Base-by-base conservation (phyloP, 768 basidiomycete genomes). In the Gloeostereum incarnatum region DNA sequence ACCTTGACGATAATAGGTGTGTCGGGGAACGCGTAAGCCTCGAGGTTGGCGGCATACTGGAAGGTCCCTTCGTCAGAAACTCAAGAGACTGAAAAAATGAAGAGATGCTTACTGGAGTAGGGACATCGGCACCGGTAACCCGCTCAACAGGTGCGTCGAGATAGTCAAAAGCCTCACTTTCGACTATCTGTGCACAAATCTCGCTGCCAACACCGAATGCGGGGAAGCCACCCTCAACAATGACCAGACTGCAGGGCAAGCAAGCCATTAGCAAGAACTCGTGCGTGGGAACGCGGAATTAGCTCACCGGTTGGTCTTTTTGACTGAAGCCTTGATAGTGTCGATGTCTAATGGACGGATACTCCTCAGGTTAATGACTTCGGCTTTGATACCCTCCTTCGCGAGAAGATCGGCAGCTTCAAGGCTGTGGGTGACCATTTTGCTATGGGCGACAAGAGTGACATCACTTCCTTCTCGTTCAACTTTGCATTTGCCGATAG, bases 221-320 rank as follows among this genome's bases (percentile, higher is more conserved):
- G 26, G 96, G 96, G 90, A 96, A 99, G 26, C 96, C 96, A 61
- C 94, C 94, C 63, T 99, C 96, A 36, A 91, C 93, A 41, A 86
- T 88, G 38, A 99, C 70, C 45, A 99, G 74, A 40, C 89, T 92
- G 46, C 19, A 43, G 22, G 31, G 25, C 50, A 35, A 33, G 5
- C 41, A 40, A 31, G 40, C 4, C 20, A 21, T 32, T 24, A 8
- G 18, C n/a, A 37, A 42, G 31, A 17, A 17, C 16, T 2, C 1
- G 11, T 30, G 6, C 5, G 3, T 21, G 38, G 3, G 23, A 26
- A 35, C 19, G 38, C 27, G 19, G 20, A 39, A 20, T 19, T 17
- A 13, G 11, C 13, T 44, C 48, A 84, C 86, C 92, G 74, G 66
- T 94, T 94, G 23, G 96, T 99, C 74, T 99, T 99, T 75, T 98